These are phyloP conservation scores for Marasmius oreades DNA, from an alignment of 1,284 basidiomycete species.

Conservation along the genomic window DNA sequence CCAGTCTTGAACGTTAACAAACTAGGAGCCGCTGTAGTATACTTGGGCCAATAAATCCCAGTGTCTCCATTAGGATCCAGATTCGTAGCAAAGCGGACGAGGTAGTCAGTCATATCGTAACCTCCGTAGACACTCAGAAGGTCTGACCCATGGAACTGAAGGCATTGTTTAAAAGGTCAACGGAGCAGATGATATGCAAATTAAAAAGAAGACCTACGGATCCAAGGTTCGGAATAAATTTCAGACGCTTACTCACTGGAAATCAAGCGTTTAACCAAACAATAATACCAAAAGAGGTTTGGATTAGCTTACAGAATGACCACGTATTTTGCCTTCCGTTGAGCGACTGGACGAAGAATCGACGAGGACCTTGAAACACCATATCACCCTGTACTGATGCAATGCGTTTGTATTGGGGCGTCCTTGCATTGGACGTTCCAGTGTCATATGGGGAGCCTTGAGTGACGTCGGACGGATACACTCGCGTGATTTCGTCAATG, in stretches of 20 bases:
- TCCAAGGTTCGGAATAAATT: conserved; percentile 38
- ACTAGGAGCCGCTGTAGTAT: too few species aligned
- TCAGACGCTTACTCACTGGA: conserved; percentile 44
- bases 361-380: conserved; percentile 50
- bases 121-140: conserved; percentile 33
- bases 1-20: too few species aligned
- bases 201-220: conserved; percentile 31
- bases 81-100: conserved; percentile 34
- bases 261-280: neutral
- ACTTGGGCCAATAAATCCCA: too few species aligned
- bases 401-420: conserved; percentile 51
- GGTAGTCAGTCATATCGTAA: conserved; percentile 36
- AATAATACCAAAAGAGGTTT: neutral
- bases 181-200: conserved; percentile 10
- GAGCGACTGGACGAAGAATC: conserved; percentile 42
- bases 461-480: conserved; percentile 41
- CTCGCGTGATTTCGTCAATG: conserved; percentile 28
- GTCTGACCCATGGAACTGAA: conserved; percentile 35
- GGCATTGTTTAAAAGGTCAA: neutral
- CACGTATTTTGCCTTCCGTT: conserved; percentile 42
- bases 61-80: too few species aligned
- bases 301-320: conserved; percentile 40
- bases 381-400: conserved; percentile 49
- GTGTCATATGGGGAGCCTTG: conserved; percentile 53
- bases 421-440: conserved; percentile 37